phyloP scores from a whole-genome alignment of 2,329 filamentous ascomycete genomes.

The Fusarium protoensiforme region DNA sequence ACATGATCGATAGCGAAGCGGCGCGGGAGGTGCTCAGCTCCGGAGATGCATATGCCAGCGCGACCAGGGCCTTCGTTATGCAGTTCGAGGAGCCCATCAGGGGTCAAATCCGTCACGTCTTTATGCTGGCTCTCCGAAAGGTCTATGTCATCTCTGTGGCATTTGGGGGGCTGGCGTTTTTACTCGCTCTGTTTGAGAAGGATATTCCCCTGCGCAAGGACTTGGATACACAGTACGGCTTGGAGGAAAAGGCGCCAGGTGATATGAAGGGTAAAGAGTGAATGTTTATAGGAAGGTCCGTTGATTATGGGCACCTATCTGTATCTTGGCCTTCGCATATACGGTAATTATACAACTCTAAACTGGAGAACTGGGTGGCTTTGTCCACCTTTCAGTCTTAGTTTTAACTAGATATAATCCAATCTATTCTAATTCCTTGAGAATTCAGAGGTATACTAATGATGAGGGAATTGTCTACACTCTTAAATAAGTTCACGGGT shows the following conservation, averaged over 20 bases:
- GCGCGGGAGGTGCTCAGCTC: constrained; percentile 28
- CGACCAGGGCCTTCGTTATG: constrained; percentile 39
- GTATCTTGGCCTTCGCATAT: neutral
- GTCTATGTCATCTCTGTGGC: constrained; percentile 39
- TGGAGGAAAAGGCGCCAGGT: constrained; percentile 21
- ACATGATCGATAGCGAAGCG: constrained; percentile 32
- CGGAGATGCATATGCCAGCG: constrained; percentile 44
- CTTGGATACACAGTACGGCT: constrained; percentile 43
- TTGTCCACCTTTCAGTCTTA: neutral
- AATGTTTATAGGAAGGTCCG: neutral
- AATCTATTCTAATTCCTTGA: neutral
- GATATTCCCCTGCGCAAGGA: constrained; percentile 41
- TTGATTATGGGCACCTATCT: neutral
- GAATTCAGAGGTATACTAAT: neutral
- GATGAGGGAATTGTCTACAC: neutral
- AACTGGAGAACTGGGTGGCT: neutral
- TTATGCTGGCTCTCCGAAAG: constrained; percentile 33
- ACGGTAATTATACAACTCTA: neutral
- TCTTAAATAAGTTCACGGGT: neutral
- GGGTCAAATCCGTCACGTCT: constrained; percentile 41
- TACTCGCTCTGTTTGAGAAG: constrained; percentile 41
- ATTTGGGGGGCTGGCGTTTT: constrained; percentile 32
- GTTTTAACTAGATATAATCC: neutral
- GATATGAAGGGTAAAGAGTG: constrained; percentile 1
- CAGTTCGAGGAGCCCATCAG: constrained; percentile 29